Evolutionary conservation across 1,284 basidiomycete species (phyloP), one percentile per base, ranked within the genome.

Genomic region (Mixia osmundae): DNA sequence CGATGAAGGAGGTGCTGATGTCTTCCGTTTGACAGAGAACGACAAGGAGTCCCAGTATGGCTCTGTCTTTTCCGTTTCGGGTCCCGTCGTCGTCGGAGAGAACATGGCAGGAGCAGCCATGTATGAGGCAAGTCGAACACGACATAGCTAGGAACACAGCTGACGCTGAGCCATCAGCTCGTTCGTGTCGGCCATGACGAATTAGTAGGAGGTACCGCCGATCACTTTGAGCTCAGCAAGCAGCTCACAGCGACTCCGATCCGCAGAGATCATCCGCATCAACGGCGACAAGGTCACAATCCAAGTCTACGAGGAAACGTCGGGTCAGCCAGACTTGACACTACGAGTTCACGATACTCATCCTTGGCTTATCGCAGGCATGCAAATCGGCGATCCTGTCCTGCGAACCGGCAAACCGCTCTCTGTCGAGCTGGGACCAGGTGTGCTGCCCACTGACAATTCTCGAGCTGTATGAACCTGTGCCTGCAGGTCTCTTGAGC

Each of bases 261-360:
- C 35, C 16, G n/a, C 33, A 83, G 85, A 94, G 77, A 85, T 94
- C 52, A 94, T 94, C 50, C 71, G 87, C 54, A 91, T 94, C 60
- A 85, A 94, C 51, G 71, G 72, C 41, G 87, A 91, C 61, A 85
- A 94, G 61, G 77, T 82, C 35, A 97, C 89, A 6, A 95, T 97
- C 46, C 91, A 99, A 60, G 91, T 99, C n/a, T 97, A 99, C 56
- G 91, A 94, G 57, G 87, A 94, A 64, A 94, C 85, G 3, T 48
- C n/a, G n/a, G n/a, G n/a, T n/a, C n/a, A n/a, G n/a, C n/a, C n/a
- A n/a, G n/a, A n/a, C n/a, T n/a, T n/a, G 11, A 1, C 23, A 5
- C 22, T 21, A 19, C 14, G 18, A n/a, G 14, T 29, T 16, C 16
- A 14, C 30, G n/a, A n/a, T 30, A 24, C 32, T 35, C 16, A 23